Conservation (phyloP, 768 basidiomycete genomes). For the Polyporus arcularius region DNA sequence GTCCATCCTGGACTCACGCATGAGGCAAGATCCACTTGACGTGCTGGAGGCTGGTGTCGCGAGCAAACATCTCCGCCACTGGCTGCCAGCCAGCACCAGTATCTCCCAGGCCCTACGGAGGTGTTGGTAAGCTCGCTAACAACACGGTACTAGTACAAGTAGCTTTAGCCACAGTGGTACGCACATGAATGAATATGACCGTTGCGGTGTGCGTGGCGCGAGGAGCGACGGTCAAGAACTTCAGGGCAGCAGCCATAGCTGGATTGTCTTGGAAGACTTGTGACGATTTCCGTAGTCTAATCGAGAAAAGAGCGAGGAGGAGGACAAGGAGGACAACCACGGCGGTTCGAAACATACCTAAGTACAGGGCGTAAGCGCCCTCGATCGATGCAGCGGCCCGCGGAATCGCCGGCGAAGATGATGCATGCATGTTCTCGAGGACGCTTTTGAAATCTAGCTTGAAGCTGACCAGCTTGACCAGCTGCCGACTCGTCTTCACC, state of each 20-base stretch:
- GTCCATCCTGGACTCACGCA: conserved; percentile 50
- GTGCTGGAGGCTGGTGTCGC: conserved; percentile 57
- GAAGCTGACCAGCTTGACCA: too few species aligned
- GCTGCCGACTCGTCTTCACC: too few species aligned
- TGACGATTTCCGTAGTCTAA: too few species aligned
- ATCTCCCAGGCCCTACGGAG: conserved; percentile 70
- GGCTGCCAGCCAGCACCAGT: conserved; percentile 76
- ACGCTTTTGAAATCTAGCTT: too few species aligned
- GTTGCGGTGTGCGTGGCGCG: conserved; percentile 75
- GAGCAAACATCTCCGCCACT: conserved; percentile 67
- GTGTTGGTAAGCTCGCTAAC: conserved; percentile 2
- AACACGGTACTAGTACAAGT: neutral
- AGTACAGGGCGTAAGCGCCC: too few species aligned
- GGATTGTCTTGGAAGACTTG: neutral
- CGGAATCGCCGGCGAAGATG: too few species aligned
- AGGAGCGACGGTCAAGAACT: conserved; percentile 56
- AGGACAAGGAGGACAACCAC: neutral
- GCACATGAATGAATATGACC: conserved; percentile 87
- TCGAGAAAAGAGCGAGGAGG: too few species aligned
- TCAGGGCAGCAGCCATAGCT: conserved; percentile 36
- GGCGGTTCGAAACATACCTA: neutral
- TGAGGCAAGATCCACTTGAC: conserved; percentile 91
- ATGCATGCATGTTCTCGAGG: too few species aligned
- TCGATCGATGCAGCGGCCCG: too few species aligned
- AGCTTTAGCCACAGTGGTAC: conserved; percentile 25